Evolutionary conservation across 768 basidiomycete species (phyloP).

Genomic region (Tylopilus plumbeoviolaceoides): DNA sequence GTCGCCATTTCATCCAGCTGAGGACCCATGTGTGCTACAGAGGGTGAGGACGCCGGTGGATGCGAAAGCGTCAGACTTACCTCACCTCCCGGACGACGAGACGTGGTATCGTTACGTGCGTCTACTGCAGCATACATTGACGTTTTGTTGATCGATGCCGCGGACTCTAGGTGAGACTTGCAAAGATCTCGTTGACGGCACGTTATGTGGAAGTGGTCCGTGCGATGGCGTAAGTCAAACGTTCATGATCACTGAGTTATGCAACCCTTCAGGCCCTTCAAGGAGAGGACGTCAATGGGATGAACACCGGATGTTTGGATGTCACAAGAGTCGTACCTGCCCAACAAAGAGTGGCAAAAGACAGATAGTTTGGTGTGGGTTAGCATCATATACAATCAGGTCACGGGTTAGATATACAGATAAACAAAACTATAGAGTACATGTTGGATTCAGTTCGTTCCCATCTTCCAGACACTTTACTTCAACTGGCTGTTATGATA

Average conservation of each 20-base stretch:
- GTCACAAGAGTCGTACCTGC: no score
- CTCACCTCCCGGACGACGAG: constrained; percentile 32
- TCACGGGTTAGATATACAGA: constrained; percentile 14
- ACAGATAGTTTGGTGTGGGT: background rate
- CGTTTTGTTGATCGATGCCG: background rate
- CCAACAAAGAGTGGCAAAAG: background rate
- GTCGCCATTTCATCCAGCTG: background rate
- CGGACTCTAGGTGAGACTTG: constrained; percentile 12
- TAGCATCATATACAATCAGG: constrained; percentile 11
- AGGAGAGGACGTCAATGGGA: no score
- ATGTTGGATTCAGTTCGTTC: background rate
- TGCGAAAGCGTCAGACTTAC: constrained; percentile 30
- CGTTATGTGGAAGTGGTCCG: constrained; percentile 21
- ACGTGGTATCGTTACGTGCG: constrained; percentile 34
- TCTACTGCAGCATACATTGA: background rate
- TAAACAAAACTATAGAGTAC: constrained; percentile 19
- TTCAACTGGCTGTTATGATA: constrained; percentile 21
- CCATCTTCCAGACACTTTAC: background rate
- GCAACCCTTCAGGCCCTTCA: no score
- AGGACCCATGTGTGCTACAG: background rate
- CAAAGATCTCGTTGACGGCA: constrained; percentile 13
- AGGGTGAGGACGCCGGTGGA: constrained; percentile 26
- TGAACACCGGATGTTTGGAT: no score
- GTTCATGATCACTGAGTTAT: no score
- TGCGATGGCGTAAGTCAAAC: background rate